Conservation (phyloP, 306 rosid species). For the Hippophae tibetana region DNA sequence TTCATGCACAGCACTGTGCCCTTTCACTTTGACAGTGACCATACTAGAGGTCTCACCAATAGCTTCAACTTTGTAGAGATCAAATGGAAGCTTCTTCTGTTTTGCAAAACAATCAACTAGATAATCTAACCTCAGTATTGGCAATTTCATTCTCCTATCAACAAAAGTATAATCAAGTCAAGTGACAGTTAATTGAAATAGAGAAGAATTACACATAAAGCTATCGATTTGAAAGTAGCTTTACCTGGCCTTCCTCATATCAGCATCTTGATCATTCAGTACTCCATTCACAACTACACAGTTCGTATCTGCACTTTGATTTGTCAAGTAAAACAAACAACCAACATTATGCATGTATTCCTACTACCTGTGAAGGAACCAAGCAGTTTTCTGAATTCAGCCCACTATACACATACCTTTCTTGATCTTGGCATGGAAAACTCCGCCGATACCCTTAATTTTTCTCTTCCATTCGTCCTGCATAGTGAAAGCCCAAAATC, state of each 20-base stretch:
- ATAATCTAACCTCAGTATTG: conserved; percentile 84
- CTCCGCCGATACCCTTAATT: conserved; percentile 55
- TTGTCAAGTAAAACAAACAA: conserved; percentile 15
- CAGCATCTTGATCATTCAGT: conserved; percentile 44
- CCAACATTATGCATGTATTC: neutral
- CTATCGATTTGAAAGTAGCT: conserved; percentile 18
- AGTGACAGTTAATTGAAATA: conserved; percentile 10
- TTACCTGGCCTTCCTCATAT: conserved; percentile 78
- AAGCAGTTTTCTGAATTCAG: conserved; percentile 12
- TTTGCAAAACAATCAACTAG: conserved; percentile 68
- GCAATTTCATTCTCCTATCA: conserved; percentile 76
- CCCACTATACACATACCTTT: conserved; percentile 45
- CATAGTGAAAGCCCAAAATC: conserved; percentile 20
- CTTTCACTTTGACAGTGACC: conserved; percentile 93
- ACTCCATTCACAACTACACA: conserved; percentile 78
- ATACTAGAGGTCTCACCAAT: conserved; percentile 62
- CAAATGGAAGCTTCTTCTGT: conserved; percentile 71
- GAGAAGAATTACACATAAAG: conserved; percentile 13
- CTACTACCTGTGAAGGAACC: conserved; percentile 2
- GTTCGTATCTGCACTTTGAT: conserved; percentile 58
- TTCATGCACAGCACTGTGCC: conserved; percentile 82
- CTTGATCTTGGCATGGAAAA: conserved; percentile 67
- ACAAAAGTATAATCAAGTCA: conserved; percentile 22
- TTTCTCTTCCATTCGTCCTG: conserved; percentile 71
- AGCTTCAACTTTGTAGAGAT: conserved; percentile 65